phyloP scores from a whole-genome alignment of 441 rosid genomes.

The Gossypium laxum region DNA sequence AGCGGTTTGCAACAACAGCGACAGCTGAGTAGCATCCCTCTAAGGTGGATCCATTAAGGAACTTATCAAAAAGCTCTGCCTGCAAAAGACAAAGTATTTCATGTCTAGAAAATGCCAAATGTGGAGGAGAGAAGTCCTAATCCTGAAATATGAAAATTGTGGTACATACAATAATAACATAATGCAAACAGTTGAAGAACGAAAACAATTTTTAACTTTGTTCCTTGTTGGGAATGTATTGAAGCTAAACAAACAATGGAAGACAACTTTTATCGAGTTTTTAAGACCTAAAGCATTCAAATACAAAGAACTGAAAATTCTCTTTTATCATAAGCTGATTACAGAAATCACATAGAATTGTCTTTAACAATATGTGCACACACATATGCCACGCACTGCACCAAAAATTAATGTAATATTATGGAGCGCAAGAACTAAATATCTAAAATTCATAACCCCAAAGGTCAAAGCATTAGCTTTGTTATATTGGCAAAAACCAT shows the following conservation, averaged over 20 bases:
- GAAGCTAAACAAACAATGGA: background rate
- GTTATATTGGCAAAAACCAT: background rate
- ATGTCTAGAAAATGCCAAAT: slow-evolving; percentile 7
- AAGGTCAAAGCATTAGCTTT: background rate
- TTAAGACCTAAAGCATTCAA: background rate
- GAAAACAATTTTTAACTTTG: background rate
- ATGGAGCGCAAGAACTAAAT: background rate
- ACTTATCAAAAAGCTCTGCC: slow-evolving; percentile 97
- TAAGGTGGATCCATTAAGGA: slow-evolving; percentile 78
- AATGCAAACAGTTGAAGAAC: background rate
- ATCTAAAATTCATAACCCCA: background rate
- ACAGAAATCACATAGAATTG: background rate
- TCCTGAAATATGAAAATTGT: background rate
- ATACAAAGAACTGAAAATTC: background rate
- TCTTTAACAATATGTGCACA: background rate
- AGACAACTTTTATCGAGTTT: background rate
- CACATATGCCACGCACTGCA: background rate
- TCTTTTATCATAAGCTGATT: background rate
- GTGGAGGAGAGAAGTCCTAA: background rate
- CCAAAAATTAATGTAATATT: background rate
- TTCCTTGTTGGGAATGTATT: background rate
- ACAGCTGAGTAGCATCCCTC: slow-evolving; percentile 92
- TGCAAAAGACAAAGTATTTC: slow-evolving; percentile 26
- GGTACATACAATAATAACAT: background rate
- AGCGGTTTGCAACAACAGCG: slow-evolving; percentile 87